phyloP scores from a whole-genome alignment of 371 early-diverging fungal genomes.

The Apophysomyces trapeziformis region DNA sequence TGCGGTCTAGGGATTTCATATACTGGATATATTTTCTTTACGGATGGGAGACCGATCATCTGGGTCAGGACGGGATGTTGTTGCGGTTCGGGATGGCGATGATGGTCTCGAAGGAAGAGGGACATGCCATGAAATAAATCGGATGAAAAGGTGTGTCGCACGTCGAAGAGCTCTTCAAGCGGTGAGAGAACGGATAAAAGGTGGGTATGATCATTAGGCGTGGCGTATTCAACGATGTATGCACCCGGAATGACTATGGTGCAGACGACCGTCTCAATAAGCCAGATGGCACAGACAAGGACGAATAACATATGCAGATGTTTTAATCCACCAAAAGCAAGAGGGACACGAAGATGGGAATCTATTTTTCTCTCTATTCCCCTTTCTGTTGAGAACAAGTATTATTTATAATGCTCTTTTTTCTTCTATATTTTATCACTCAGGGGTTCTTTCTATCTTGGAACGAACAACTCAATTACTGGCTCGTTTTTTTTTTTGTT shows the following conservation, averaged over 20 bases:
- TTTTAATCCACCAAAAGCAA: not conserved
- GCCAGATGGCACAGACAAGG: not conserved
- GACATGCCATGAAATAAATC: conserved; percentile 36
- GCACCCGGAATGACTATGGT: conserved; percentile 35
- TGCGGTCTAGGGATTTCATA: conserved; percentile 35
- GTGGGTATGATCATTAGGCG: conserved; percentile 19
- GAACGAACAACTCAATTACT: not conserved
- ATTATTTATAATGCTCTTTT: not conserved
- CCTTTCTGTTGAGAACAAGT: not conserved
- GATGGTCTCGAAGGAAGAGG: conserved; percentile 18
- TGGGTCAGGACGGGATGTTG: conserved; percentile 32
- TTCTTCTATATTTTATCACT: conserved; percentile 1
- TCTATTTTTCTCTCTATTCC: no score
- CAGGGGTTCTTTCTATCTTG: not conserved
- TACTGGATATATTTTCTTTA: conserved; percentile 35
- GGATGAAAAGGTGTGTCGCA: conserved; percentile 35
- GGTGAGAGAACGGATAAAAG: conserved; percentile 13
- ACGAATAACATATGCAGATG: not conserved
- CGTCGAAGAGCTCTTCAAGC: conserved; percentile 15
- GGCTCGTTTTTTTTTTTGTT: conserved; percentile 6
- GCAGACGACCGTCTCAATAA: not conserved
- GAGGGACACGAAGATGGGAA: not conserved
- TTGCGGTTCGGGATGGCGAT: conserved; percentile 11
- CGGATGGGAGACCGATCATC: conserved; percentile 20
- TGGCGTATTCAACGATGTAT: conserved; percentile 49